Evolutionary conservation across 345 rosid species (phyloP).

Genomic region (Ricinus communis): DNA sequence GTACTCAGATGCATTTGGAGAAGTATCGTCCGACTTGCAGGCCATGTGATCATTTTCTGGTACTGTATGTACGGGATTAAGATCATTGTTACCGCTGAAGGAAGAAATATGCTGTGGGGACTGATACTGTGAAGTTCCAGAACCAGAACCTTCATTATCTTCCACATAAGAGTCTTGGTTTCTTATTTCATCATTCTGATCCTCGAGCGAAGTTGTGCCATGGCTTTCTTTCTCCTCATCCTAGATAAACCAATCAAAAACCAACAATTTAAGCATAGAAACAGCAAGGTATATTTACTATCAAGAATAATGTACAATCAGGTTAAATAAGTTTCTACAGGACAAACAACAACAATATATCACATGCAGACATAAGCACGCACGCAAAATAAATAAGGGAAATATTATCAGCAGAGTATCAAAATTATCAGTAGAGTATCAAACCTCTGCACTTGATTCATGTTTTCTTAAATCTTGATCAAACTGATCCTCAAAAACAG

Average conservation of each 20-base stretch:
- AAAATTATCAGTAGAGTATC: not conserved
- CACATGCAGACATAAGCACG: not conserved
- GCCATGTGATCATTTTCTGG: constrained; percentile 34
- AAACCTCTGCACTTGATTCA: constrained; percentile 5
- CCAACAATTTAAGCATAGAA: constrained; percentile 12
- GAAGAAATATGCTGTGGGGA: constrained; percentile 43
- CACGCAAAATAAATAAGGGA: not conserved
- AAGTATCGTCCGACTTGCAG: constrained; percentile 44
- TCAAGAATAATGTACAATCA: not conserved
- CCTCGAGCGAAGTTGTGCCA: constrained; percentile 26
- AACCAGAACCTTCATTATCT: constrained; percentile 36
- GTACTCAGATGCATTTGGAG: constrained; percentile 36
- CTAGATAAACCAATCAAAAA: constrained; percentile 20
- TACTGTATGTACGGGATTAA: constrained; percentile 31
- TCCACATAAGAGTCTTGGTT: constrained; percentile 20
- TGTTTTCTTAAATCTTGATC: constrained; percentile 5
- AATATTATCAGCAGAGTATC: not conserved
- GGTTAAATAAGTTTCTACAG: not conserved
- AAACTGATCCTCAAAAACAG: constrained; percentile 30
- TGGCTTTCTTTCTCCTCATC: constrained; percentile 31
- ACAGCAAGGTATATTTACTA: not conserved
- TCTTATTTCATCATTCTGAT: constrained; percentile 36
- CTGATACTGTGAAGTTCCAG: constrained; percentile 31
- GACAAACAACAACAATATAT: not conserved
- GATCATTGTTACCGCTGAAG: constrained; percentile 30